Percentiles rank a stretch among this genome's conserved stretches.
These are phyloP conservation scores for Penicillium manginii DNA, from an alignment of 495 filamentous ascomycete genomes.

Conservation along the genomic window DNA sequence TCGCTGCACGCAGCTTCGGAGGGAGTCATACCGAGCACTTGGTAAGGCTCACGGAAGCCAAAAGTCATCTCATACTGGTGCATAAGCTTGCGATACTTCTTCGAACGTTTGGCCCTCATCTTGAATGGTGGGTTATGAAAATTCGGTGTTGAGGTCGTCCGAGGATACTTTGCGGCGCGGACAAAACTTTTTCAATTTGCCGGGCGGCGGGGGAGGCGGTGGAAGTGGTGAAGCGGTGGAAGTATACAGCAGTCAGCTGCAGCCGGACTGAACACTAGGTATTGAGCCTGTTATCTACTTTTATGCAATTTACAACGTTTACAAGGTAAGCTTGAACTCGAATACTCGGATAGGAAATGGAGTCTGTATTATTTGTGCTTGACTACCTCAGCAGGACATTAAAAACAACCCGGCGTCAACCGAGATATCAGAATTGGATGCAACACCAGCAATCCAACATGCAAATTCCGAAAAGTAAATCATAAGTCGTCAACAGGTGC, in stretches of 20 bases:
- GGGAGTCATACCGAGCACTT: slow-evolving; percentile 69
- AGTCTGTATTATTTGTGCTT: background rate
- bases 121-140: slow-evolving; percentile 29
- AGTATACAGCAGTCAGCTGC: background rate
- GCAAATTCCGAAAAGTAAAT: background rate
- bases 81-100: slow-evolving; percentile 97
- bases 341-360: background rate
- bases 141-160: slow-evolving; percentile 20
- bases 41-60: slow-evolving; percentile 90
- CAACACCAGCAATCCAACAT: slow-evolving; percentile 5
- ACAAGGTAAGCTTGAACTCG: too few species aligned
- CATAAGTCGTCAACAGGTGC: background rate
- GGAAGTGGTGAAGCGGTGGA: slow-evolving; percentile 15
- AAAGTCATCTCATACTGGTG: slow-evolving; percentile 82
- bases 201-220: slow-evolving; percentile 39
- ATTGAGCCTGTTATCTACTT: too few species aligned
- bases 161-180: slow-evolving; percentile 16
- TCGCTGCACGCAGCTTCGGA: background rate
- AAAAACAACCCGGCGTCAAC: background rate
- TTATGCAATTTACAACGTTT: too few species aligned
- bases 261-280: too few species aligned
- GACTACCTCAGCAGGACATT: background rate
- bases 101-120: slow-evolving; percentile 91
- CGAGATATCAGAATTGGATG: background rate
- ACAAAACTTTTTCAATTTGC: slow-evolving; percentile 51